Conservation (phyloP, 768 basidiomycete genomes). For the Rossbeevera mucosa region DNA sequence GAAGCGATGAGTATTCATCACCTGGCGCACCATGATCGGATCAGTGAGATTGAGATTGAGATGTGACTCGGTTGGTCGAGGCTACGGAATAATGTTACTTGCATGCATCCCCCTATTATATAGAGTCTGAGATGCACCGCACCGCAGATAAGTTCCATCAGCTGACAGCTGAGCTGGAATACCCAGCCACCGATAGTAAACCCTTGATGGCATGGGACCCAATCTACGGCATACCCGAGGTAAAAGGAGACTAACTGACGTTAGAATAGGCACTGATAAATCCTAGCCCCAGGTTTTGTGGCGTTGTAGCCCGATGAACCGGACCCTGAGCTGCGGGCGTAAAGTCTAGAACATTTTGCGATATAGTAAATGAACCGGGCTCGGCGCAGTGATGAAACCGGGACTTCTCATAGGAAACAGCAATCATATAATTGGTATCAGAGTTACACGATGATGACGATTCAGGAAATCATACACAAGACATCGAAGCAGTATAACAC, state of each 20-base stretch:
- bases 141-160: slow-evolving; percentile 17
- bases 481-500: not conserved
- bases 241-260: too few species aligned
- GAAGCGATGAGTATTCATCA: too few species aligned
- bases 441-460: not conserved
- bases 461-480: slow-evolving; percentile 1
- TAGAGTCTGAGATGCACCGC: slow-evolving; percentile 8
- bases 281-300: not conserved
- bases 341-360: not conserved
- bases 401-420: not conserved
- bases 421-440: slow-evolving; percentile 3
- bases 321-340: not conserved
- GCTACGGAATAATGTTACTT: slow-evolving; percentile 9
- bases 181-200: not conserved
- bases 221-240: not conserved
- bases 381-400: not conserved
- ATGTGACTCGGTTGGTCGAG: slow-evolving; percentile 3
- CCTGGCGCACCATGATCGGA: slow-evolving; percentile 23
- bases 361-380: not conserved
- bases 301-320: not conserved
- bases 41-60: too few species aligned
- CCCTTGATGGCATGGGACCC: not conserved
- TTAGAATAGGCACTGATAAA: not conserved
- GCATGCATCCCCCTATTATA: slow-evolving; percentile 12
- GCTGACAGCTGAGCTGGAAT: slow-evolving; percentile 14